A percentile compares a stretch with the other conserved stretches of the same genome.
Evolutionary conservation across 2,329 filamentous ascomycete genomes (phyloP).

Genomic region (Colletotrichum sp.): DNA sequence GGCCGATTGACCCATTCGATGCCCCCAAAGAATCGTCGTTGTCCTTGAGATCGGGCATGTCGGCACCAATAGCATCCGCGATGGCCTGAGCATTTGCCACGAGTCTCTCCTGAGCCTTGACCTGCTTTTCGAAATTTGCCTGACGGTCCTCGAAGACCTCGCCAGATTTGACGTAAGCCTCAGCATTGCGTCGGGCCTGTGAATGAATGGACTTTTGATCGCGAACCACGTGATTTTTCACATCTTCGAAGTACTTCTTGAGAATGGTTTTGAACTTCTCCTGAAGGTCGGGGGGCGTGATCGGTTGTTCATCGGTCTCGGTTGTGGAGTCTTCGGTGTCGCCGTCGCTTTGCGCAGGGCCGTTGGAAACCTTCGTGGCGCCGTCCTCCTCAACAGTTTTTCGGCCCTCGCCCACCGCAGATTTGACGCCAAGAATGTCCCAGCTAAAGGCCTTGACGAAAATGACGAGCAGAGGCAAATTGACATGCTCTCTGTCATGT

Average conservation of each 20-base stretch:
- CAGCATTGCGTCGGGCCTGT: slow-evolving; percentile 93
- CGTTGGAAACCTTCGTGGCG: slow-evolving; percentile 52
- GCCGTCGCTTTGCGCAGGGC: background rate
- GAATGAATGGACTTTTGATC: slow-evolving; percentile 88
- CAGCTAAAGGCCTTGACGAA: slow-evolving; percentile 97
- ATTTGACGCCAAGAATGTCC: slow-evolving; percentile 87
- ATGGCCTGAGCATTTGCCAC: slow-evolving; percentile 89
- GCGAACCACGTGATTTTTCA: slow-evolving; percentile 85
- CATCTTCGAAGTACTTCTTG: slow-evolving; percentile 88
- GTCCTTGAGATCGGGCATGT: slow-evolving; percentile 93
- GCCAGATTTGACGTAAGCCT: slow-evolving; percentile 97
- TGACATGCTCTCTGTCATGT: slow-evolving; percentile 90
- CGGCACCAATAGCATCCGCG: slow-evolving; percentile 83
- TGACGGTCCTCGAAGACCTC: slow-evolving; percentile 98
- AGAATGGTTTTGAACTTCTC: slow-evolving; percentile 87
- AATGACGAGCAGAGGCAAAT: slow-evolving; percentile 87
- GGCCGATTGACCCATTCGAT: slow-evolving; percentile 80
- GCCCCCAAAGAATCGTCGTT: slow-evolving; percentile 72
- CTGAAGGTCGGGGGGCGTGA: slow-evolving; percentile 78
- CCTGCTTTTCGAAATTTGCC: slow-evolving; percentile 90
- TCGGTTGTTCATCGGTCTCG: slow-evolving; percentile 63
- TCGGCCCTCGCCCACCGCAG: slow-evolving; percentile 74
- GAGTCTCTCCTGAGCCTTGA: slow-evolving; percentile 90
- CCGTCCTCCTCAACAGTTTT: slow-evolving; percentile 86
- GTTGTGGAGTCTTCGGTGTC: slow-evolving; percentile 29